Evolutionary conservation across 495 filamentous ascomycete species (phyloP), one percentile per base, ranked within the genome.

Genomic region (Symbiotaphrina buchneri): DNA sequence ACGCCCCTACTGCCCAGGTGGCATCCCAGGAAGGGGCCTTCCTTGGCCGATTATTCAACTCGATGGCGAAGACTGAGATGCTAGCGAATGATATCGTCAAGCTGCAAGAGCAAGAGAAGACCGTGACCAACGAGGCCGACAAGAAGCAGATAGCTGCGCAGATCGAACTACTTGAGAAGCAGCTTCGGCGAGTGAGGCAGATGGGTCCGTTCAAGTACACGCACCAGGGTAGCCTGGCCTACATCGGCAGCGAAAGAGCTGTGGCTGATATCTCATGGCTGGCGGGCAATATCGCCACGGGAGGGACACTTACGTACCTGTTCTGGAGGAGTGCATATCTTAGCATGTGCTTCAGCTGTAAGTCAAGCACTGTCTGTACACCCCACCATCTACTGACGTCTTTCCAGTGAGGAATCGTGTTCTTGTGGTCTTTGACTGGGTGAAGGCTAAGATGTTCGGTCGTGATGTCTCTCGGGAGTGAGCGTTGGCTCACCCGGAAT

Each of bases 331-430:
- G 74, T 48, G 90, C 87, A 31, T 99, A 99, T 53, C 59, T 99
- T 53, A 90, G 75, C 66, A 99, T 99, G 87, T 94, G 84, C 68
- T 99, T 95, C 52, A 92, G 83, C 67, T 79, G 79, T 81, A 65
- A 64, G 76, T 73, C 43, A 37, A 30, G 15, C 32, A 20, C 35
- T 28, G 32, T 32, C 18, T 13, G 16, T 18, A 5, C 33, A 20
- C 34, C 3, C 14, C 25, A 7, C 14, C 35, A 17, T 10, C 30
- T 1, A 13, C 20, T 32, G 11, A 10, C 2, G 13, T 16, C 29
- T 33, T 37, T 40, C 25, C 39, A 81, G 74, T 71, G 26, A 75
- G 87, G 38, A 99, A 95, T 55, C 74, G 87, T 48, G 63, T 94
- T 38, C 63, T 99, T 16, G 87, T 99, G 26, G 59, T 80, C 39